Conservation (phyloP, 768 basidiomycete genomes). For the Asterophora parasitica region DNA sequence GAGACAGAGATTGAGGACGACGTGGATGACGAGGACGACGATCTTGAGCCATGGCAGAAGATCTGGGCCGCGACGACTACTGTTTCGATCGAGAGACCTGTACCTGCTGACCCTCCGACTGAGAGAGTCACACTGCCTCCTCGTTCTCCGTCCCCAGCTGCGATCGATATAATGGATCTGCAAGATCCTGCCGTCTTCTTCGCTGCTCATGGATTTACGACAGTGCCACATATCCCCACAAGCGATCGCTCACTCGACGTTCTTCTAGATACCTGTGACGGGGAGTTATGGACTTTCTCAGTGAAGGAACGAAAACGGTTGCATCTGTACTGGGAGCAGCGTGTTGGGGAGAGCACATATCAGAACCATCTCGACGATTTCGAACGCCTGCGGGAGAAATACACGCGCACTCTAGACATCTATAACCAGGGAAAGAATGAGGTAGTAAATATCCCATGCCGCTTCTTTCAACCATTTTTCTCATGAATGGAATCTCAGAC, state of each 20-base stretch:
- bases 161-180: conserved; percentile 6
- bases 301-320: conserved; percentile 41
- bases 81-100: background rate
- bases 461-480: background rate
- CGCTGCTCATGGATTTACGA: conserved; percentile 26
- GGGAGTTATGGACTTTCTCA: conserved; percentile 53
- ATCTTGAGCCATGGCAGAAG: background rate
- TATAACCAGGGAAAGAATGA: conserved; percentile 50
- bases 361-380: conserved; percentile 35
- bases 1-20: background rate
- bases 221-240: conserved; percentile 34
- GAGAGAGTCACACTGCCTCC: background rate
- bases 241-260: conserved; percentile 31
- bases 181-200: conserved; percentile 30
- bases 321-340: conserved; percentile 41
- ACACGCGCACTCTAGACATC: conserved; percentile 28
- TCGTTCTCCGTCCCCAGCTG: conserved; percentile 1
- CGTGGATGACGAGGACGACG: background rate
- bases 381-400: conserved; percentile 26
- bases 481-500: conserved; percentile 30
- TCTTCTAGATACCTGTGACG: conserved; percentile 25
- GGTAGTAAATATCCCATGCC: conserved; percentile 38
- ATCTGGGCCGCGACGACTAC: background rate
- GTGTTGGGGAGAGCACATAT: conserved; percentile 28
- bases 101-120: background rate